phyloP scores from a whole-genome alignment of 441 rosid genomes.

The Mallotus japonicus region DNA sequence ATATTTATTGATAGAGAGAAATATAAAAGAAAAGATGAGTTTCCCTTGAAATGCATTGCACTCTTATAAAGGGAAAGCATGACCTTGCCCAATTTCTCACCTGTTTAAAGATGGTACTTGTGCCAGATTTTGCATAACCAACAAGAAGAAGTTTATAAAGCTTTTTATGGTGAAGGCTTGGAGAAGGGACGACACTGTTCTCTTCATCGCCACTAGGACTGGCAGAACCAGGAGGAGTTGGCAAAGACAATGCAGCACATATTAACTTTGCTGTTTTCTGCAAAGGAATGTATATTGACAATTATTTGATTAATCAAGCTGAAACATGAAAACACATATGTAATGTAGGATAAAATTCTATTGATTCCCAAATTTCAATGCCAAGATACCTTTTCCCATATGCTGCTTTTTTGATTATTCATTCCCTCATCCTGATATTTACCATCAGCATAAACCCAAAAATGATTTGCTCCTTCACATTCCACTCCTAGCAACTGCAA shows the following conservation, averaged over 20 bases:
- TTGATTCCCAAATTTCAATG: not conserved
- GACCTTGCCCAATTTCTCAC: slow-evolving; percentile 26
- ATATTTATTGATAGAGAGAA: not conserved
- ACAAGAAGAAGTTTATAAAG: slow-evolving; percentile 68
- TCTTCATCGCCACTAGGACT: slow-evolving; percentile 31
- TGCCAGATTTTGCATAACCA: slow-evolving; percentile 78
- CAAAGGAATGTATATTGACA: slow-evolving; percentile 12
- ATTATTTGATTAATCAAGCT: slow-evolving; percentile 15
- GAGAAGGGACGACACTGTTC: slow-evolving; percentile 39
- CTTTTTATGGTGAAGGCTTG: slow-evolving; percentile 45
- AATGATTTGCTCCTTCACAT: slow-evolving; percentile 71
- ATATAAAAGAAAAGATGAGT: not conserved
- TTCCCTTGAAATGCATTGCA: no score
- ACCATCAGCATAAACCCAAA: slow-evolving; percentile 91
- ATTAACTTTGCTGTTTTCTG: slow-evolving; percentile 69
- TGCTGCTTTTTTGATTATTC: slow-evolving; percentile 59
- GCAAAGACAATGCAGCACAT: slow-evolving; percentile 67
- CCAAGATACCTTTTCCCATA: slow-evolving; percentile 77
- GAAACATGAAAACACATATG: slow-evolving; percentile 15
- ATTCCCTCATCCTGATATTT: slow-evolving; percentile 90
- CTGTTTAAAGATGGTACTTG: slow-evolving; percentile 94
- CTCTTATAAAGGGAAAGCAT: no score
- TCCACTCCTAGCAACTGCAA: slow-evolving; percentile 74
- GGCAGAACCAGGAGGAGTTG: slow-evolving; percentile 58
- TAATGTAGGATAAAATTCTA: slow-evolving; percentile 6